Evolutionary conservation across 2,329 filamentous ascomycete species (phyloP).

Genomic region (Apiospora hydei): DNA sequence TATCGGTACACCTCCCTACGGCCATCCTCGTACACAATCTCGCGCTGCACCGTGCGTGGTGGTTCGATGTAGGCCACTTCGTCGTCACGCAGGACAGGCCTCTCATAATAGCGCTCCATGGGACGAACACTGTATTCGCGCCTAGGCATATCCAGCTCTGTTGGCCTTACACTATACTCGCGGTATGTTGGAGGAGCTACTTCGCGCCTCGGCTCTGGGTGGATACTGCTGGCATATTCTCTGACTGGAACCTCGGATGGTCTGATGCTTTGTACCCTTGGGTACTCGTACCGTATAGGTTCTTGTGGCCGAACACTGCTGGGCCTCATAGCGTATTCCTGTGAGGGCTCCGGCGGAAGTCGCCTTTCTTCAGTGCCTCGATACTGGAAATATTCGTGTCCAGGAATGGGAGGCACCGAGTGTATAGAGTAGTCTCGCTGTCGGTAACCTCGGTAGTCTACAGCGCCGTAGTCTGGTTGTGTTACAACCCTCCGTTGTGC

Average conservation of each 20-base stretch:
- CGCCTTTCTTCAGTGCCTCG: constrained; percentile 50
- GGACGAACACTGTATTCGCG: constrained; percentile 52
- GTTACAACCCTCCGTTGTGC: constrained; percentile 66
- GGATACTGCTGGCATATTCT: constrained; percentile 55
- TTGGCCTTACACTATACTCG: constrained; percentile 44
- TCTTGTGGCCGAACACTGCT: constrained; percentile 65
- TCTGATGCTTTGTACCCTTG: constrained; percentile 51
- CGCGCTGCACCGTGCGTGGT: constrained; percentile 49
- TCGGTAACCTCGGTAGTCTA: constrained; percentile 62
- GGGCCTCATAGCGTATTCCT: constrained; percentile 62
- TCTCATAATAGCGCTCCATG: constrained; percentile 53
- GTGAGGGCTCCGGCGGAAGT: constrained; percentile 53
- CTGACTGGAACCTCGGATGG: constrained; percentile 49
- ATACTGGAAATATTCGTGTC: constrained; percentile 57
- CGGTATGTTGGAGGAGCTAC: constrained; percentile 37
- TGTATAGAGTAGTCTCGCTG: constrained; percentile 65
- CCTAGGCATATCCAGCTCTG: constrained; percentile 43
- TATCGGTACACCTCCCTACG: constrained; percentile 41
- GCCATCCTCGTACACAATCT: constrained; percentile 54
- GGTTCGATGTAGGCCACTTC: constrained; percentile 55
- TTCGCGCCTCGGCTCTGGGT: constrained; percentile 48
- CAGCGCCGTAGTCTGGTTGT: constrained; percentile 63
- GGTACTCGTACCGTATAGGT: constrained; percentile 52
- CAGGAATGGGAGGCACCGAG: constrained; percentile 49
- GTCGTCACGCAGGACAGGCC: constrained; percentile 43